These are phyloP conservation scores for Fragilaria radians DNA, from an alignment of 108 stramenopile species.

Conservation along the genomic window DNA sequence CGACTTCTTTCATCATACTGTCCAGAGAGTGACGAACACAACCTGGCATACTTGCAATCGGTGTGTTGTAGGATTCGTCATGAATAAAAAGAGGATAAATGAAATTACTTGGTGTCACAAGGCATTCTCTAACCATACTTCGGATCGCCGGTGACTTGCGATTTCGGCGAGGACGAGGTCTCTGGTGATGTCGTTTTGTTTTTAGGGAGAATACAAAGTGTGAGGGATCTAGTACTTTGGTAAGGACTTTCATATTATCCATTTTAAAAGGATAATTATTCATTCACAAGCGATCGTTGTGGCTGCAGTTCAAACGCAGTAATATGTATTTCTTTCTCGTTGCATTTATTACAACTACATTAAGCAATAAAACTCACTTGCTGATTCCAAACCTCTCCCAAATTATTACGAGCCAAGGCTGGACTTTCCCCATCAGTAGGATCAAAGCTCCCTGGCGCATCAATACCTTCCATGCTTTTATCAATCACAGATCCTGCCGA, in stretches of 20 bases:
- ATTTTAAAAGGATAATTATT: not conserved
- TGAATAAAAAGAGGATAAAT: slow-evolving; percentile 98
- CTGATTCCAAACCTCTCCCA: slow-evolving; percentile 72
- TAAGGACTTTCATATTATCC: slow-evolving; percentile 3
- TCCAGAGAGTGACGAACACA: slow-evolving; percentile 83
- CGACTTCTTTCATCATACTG: slow-evolving; percentile 88
- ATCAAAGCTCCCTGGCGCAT: slow-evolving; percentile 51
- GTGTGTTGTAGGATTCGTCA: slow-evolving; percentile 79
- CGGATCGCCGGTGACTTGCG: slow-evolving; percentile 90
- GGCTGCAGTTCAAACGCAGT: no score
- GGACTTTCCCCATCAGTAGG: slow-evolving; percentile 54
- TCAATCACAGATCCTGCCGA: no score
- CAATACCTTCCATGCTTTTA: slow-evolving; percentile 56
- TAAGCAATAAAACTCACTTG: slow-evolving; percentile 40
- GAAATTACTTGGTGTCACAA: slow-evolving; percentile 93
- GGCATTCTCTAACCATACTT: slow-evolving; percentile 93
- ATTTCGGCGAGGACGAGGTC: slow-evolving; percentile 91
- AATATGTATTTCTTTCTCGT: no score
- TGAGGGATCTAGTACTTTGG: not conserved
- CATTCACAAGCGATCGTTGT: not conserved
- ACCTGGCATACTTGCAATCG: slow-evolving; percentile 94
- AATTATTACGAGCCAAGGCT: slow-evolving; percentile 55
- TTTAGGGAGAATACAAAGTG: not conserved
- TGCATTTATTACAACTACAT: not conserved
- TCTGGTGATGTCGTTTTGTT: slow-evolving; percentile 16